These are phyloP conservation scores for Tetracladium marchalianum DNA, from an alignment of 495 filamentous ascomycete genomes.

Conservation along the genomic window DNA sequence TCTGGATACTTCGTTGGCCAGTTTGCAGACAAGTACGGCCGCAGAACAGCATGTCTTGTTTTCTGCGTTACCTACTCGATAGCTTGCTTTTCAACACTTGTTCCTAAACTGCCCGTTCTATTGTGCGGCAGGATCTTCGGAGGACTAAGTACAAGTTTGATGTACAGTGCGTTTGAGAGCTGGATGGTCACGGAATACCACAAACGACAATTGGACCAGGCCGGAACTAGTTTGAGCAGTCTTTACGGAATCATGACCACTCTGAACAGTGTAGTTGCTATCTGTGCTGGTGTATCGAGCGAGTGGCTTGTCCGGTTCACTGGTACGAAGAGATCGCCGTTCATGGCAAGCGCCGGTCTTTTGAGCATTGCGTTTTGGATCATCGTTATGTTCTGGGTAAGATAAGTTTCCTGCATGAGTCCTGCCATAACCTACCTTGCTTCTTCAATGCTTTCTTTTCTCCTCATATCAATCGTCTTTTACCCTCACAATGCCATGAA, in stretches of 20 bases:
- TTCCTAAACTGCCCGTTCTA: conserved; percentile 28
- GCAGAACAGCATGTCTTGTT: conserved; percentile 35
- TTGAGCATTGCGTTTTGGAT: conserved; percentile 31
- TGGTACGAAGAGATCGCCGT: conserved; percentile 41
- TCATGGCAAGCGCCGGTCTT: conserved; percentile 31
- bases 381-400: conserved; percentile 40
- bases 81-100: conserved; percentile 39
- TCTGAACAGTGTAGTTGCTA: conserved; percentile 42
- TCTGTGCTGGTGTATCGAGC: conserved; percentile 33
- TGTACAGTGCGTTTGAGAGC: conserved; percentile 47
- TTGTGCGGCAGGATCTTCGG: conserved; percentile 41
- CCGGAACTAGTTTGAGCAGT: conserved; percentile 29
- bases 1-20: conserved; percentile 39
- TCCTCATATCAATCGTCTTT: too few species aligned
- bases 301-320: conserved; percentile 30
- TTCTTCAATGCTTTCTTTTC: background rate
- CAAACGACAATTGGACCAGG: conserved; percentile 22
- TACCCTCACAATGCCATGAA: too few species aligned
- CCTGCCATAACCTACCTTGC: background rate
- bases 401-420: conserved; percentile 1
- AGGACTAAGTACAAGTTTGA: conserved; percentile 44
- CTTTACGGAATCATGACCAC: conserved; percentile 44
- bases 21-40: conserved; percentile 40
- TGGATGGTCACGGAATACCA: conserved; percentile 50
- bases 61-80: conserved; percentile 41